Conservation (phyloP, 2,329 filamentous ascomycete species). For the Didymella pinodella region DNA sequence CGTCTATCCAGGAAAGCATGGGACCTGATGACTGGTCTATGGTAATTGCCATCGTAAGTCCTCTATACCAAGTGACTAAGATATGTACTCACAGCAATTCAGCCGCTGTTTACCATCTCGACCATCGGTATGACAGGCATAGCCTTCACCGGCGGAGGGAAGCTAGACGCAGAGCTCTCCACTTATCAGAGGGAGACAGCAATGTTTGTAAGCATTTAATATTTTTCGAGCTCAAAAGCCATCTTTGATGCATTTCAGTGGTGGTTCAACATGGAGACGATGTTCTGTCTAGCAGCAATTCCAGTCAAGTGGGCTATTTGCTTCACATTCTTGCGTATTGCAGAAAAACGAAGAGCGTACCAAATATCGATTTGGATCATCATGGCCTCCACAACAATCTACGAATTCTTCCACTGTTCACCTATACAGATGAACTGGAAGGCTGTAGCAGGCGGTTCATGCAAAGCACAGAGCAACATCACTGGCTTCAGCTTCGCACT, state of each 20-base stretch:
- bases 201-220: conserved; percentile 21
- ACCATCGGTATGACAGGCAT: conserved; percentile 24
- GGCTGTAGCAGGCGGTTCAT: conserved; percentile 26
- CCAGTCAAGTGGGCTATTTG: conserved; percentile 47
- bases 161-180: conserved; percentile 16
- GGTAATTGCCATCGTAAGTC: conserved; percentile 25
- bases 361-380: conserved; percentile 36
- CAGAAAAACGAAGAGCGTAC: conserved; percentile 37
- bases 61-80: background rate
- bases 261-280: conserved; percentile 30
- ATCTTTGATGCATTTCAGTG: conserved; percentile 9
- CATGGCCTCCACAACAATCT: conserved; percentile 46
- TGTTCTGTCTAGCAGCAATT: conserved; percentile 24
- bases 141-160: conserved; percentile 25
- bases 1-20: conserved; percentile 31
- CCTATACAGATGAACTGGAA: conserved; percentile 36
- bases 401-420: conserved; percentile 38
- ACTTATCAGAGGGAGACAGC: conserved; percentile 16
- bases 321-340: conserved; percentile 47
- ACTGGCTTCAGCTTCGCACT: conserved; percentile 24
- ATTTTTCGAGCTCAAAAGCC: background rate
- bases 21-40: conserved; percentile 45
- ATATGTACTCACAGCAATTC: background rate
- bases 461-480: conserved; percentile 23
- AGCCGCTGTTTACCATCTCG: conserved; percentile 23